phyloP scores from a whole-genome alignment of 2,329 filamentous ascomycete species.

The Ophiostoma ulmi region DNA sequence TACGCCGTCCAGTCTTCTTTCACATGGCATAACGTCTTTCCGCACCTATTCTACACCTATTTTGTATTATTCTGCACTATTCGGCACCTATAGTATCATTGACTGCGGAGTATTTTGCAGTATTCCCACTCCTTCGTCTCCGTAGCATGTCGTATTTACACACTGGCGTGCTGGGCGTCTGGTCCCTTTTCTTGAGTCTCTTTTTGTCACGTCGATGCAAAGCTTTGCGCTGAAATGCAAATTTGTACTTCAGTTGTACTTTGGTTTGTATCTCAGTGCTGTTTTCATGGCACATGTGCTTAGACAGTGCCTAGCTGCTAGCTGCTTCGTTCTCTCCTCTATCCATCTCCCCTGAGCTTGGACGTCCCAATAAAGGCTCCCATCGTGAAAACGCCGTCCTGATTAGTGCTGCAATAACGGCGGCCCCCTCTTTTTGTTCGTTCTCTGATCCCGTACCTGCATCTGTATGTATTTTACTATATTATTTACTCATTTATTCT shows the following conservation, averaged over 20 bases:
- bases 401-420: not conserved
- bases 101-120: not conserved
- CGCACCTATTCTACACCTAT: not conserved
- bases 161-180: conserved; percentile 11
- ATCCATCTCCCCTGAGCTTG: conserved; percentile 7
- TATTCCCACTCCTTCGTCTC: not conserved
- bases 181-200: not conserved
- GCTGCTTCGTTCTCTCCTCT: not conserved
- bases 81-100: not conserved
- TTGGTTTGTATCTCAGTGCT: too few relatives aligned
- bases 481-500: not conserved
- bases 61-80: too few relatives aligned
- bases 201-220: too few relatives aligned
- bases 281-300: too few relatives aligned
- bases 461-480: not conserved
- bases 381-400: not conserved
- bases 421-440: not conserved
- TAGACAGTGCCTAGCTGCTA: not conserved
- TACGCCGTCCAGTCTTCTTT: not conserved
- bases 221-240: too few relatives aligned
- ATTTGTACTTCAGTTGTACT: too few relatives aligned
- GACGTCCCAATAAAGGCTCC: conserved; percentile 3
- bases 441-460: not conserved
- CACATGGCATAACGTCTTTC: conserved; percentile 1
- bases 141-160: conserved; percentile 14